Percentiles rank a stretch among this genome's conserved stretches.
Conservation (phyloP, 1,284 basidiomycete species). For the Ustilago esculenta region DNA sequence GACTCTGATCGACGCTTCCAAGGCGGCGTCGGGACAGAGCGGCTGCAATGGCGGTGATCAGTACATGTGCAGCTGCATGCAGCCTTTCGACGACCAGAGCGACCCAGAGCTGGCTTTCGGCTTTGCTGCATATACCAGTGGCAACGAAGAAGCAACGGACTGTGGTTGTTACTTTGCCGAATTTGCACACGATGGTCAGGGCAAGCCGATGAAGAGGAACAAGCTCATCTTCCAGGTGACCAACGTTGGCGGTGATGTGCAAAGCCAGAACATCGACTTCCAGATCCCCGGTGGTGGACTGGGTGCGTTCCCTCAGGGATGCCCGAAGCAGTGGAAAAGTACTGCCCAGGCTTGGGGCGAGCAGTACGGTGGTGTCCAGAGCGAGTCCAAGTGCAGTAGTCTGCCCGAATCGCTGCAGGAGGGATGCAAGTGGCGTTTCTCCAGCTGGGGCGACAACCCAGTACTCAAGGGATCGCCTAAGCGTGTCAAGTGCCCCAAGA, state of each 20-base stretch:
- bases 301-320: constrained; percentile 33
- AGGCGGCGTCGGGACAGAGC: constrained; percentile 18
- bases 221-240: constrained; percentile 43
- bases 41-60: constrained; percentile 42
- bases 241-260: constrained; percentile 35
- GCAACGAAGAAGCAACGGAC: constrained; percentile 21
- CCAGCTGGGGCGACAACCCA: constrained; percentile 35
- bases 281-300: constrained; percentile 46
- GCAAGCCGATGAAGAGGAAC: constrained; percentile 29
- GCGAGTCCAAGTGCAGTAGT: constrained; percentile 4
- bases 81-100: constrained; percentile 24
- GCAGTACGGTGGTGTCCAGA: constrained; percentile 19
- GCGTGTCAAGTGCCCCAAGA: constrained; percentile 34
- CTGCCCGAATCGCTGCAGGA: constrained; percentile 26
- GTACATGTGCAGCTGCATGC: constrained; percentile 39
- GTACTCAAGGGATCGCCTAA: constrained; percentile 15
- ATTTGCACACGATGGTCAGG: constrained; percentile 18
- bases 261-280: constrained; percentile 35
- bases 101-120: constrained; percentile 19
- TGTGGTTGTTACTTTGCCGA: constrained; percentile 37
- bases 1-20: constrained; percentile 13
- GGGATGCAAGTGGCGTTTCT: constrained; percentile 39
- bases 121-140: constrained; percentile 31
- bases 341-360: constrained; percentile 18
- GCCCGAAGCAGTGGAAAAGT: constrained; percentile 26